phyloP scores from a whole-genome alignment of 1,284 basidiomycete genomes.

The Leccinum brunneo-olivaceum region DNA sequence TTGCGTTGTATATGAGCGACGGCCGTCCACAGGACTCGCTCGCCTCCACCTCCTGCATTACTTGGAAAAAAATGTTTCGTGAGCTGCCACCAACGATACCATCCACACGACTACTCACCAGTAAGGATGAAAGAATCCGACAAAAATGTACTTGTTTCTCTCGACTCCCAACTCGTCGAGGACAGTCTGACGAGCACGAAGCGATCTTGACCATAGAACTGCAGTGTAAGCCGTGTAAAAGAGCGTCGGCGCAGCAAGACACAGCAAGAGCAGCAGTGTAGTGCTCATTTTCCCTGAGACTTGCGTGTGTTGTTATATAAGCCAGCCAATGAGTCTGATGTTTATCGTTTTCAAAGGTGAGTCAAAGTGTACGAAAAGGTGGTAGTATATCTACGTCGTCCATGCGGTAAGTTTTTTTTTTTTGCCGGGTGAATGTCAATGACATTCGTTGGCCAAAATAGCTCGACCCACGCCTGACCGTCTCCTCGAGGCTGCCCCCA shows the following conservation, averaged over 20 bases:
- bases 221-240: conserved; percentile 23
- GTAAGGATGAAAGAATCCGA: conserved; percentile 95
- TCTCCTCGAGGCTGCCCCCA: conserved; percentile 17
- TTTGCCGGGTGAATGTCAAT: too few relatives aligned
- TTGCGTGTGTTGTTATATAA: too few relatives aligned
- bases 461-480: conserved; percentile 7
- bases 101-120: conserved; percentile 52
- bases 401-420: too few relatives aligned
- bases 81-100: conserved; percentile 30
- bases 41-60: conserved; percentile 96
- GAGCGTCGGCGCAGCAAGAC: conserved; percentile 13
- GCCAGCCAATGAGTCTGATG: too few relatives aligned
- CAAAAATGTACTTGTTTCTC: conserved; percentile 36
- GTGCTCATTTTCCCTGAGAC: conserved; percentile 13
- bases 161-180: conserved; percentile 14
- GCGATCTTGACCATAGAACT: conserved; percentile 19
- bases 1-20: conserved; percentile 72
- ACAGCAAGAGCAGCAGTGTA: conserved; percentile 17
- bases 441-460: conserved; percentile 7
- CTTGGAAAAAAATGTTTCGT: conserved; percentile 38
- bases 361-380: not conserved
- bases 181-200: conserved; percentile 15
- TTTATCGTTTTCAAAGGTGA: conserved; percentile 3
- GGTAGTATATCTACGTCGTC: too few relatives aligned
- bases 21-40: conserved; percentile 93